Conservation (phyloP, 1,284 basidiomycete genomes). For the Tilletia setariae region DNA sequence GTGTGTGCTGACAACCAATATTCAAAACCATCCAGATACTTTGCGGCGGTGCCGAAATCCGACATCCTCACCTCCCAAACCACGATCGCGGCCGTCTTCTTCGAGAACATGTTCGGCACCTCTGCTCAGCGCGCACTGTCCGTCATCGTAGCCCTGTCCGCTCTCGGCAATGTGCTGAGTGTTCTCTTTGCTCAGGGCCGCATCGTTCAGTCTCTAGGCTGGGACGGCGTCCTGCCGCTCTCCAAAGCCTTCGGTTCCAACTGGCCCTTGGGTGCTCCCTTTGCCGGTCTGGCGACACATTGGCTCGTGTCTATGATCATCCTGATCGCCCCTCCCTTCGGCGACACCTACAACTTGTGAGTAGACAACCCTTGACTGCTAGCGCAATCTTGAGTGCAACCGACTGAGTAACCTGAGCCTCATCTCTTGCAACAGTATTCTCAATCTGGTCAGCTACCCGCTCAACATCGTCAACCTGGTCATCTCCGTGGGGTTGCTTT, state of each 20-base stretch:
- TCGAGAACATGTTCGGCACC: slow-evolving; percentile 62
- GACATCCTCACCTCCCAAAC: slow-evolving; percentile 59
- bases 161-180: slow-evolving; percentile 56
- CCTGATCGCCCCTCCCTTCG: slow-evolving; percentile 61
- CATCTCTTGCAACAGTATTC: no score
- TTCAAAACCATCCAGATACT: slow-evolving; percentile 20
- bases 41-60: slow-evolving; percentile 58
- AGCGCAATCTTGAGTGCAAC: no score
- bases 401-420: no score
- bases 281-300: slow-evolving; percentile 59
- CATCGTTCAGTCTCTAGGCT: slow-evolving; percentile 62
- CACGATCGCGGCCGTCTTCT: slow-evolving; percentile 63
- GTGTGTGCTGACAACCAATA: neutral
- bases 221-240: slow-evolving; percentile 61
- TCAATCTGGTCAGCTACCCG: slow-evolving; percentile 22
- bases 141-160: slow-evolving; percentile 61
- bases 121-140: slow-evolving; percentile 60
- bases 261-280: slow-evolving; percentile 59
- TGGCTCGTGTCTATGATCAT: slow-evolving; percentile 59
- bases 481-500: slow-evolving; percentile 63
- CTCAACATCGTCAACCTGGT: slow-evolving; percentile 58
- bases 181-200: slow-evolving; percentile 59
- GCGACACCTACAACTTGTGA: slow-evolving; percentile 61
- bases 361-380: slow-evolving; percentile 16
- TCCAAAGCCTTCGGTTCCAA: slow-evolving; percentile 59